phyloP scores from a whole-genome alignment of 2,329 filamentous ascomycete genomes.

The Macroventuria anomochaeta region DNA sequence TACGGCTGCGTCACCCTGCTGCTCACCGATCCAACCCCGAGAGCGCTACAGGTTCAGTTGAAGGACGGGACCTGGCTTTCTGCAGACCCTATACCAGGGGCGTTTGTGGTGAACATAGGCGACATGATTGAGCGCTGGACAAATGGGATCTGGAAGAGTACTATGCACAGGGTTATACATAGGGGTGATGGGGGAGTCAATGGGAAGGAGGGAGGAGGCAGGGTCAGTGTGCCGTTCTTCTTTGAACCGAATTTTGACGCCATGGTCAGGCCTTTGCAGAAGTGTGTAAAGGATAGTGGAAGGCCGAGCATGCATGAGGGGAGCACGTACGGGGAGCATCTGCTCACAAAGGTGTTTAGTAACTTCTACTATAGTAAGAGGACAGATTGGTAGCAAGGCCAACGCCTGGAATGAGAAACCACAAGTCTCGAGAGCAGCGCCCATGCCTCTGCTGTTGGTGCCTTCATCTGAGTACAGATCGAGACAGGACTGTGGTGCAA shows the following conservation, averaged over 20 bases:
- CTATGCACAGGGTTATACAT: slow-evolving; percentile 56
- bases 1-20: slow-evolving; percentile 58
- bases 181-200: slow-evolving; percentile 4
- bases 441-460: no score
- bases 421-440: no score
- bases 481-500: no score
- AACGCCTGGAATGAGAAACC: no score
- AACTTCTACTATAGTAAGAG: slow-evolving; percentile 50
- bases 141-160: slow-evolving; percentile 52
- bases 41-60: slow-evolving; percentile 53
- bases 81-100: slow-evolving; percentile 53
- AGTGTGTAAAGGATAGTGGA: slow-evolving; percentile 47
- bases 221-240: slow-evolving; percentile 58
- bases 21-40: slow-evolving; percentile 52
- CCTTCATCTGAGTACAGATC: no score
- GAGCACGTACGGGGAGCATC: slow-evolving; percentile 53
- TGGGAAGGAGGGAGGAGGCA: slow-evolving; percentile 38
- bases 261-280: slow-evolving; percentile 46
- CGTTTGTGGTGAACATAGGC: slow-evolving; percentile 58
- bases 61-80: slow-evolving; percentile 54
- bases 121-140: slow-evolving; percentile 59
- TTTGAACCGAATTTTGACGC: slow-evolving; percentile 56
- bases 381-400: slow-evolving; percentile 36
- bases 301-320: slow-evolving; percentile 38
- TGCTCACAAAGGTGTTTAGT: slow-evolving; percentile 51